Evolutionary conservation across 2,329 filamentous ascomycete genomes (phyloP).

Genomic region (Scortechinia acanthostroma): DNA sequence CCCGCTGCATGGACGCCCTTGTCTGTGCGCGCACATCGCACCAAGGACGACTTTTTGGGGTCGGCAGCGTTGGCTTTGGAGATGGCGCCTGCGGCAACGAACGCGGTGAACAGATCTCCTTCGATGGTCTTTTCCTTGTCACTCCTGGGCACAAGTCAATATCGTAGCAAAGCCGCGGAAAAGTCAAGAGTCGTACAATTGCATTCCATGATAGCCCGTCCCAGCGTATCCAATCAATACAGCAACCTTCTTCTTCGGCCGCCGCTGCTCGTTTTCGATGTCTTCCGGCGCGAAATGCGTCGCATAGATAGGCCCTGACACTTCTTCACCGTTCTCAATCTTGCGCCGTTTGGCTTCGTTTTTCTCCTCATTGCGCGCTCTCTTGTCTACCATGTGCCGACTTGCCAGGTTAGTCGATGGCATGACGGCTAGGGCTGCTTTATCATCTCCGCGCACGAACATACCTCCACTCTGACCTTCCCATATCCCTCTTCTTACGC

Average conservation of each 20-base stretch:
- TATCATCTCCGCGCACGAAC: too few species aligned
- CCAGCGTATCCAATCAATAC: slow-evolving; percentile 61
- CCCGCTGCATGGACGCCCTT: slow-evolving; percentile 96
- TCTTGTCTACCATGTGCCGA: slow-evolving; percentile 32
- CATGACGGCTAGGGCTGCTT: too few species aligned
- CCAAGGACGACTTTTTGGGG: slow-evolving; percentile 89
- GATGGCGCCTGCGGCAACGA: slow-evolving; percentile 84
- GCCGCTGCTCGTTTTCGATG: slow-evolving; percentile 50
- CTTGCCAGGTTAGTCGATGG: slow-evolving; percentile 30
- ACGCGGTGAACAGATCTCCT: slow-evolving; percentile 85
- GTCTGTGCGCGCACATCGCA: slow-evolving; percentile 90
- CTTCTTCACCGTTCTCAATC: slow-evolving; percentile 27
- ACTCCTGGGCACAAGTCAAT: not conserved
- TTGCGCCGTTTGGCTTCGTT: slow-evolving; percentile 30
- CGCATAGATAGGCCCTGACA: slow-evolving; percentile 34
- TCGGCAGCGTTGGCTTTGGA: slow-evolving; percentile 95
- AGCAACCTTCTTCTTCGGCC: slow-evolving; percentile 60
- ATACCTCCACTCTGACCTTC: slow-evolving; percentile 55
- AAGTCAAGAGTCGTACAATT: slow-evolving; percentile 34
- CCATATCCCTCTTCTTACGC: slow-evolving; percentile 59
- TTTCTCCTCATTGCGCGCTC: slow-evolving; percentile 26
- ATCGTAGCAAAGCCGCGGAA: too few species aligned
- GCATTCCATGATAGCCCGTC: slow-evolving; percentile 64
- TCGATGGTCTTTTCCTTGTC: slow-evolving; percentile 83
- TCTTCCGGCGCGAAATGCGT: slow-evolving; percentile 53